Conservation (phyloP, 2,329 filamentous ascomycete species). For the Gnomoniopsis sp. region DNA sequence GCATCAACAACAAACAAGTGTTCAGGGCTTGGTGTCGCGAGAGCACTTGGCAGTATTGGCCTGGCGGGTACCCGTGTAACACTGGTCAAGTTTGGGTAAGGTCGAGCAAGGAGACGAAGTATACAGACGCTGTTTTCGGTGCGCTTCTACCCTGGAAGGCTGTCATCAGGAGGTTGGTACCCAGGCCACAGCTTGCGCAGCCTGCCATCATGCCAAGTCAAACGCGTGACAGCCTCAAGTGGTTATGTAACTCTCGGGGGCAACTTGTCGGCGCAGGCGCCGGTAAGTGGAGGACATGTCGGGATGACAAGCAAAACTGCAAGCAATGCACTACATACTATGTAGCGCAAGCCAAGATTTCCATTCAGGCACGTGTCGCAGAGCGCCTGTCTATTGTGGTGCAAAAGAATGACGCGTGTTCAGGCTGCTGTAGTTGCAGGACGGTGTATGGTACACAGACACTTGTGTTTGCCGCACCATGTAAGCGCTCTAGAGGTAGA, state of each 20-base stretch:
- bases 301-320: too few species aligned
- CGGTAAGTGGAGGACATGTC: neutral
- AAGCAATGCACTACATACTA: too few species aligned
- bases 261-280: neutral
- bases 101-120: neutral
- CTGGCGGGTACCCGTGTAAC: neutral
- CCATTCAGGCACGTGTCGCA: too few species aligned
- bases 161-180: neutral
- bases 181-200: neutral
- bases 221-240: slow-evolving; percentile 10
- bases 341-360: too few species aligned
- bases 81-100: neutral
- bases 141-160: neutral
- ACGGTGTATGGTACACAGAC: neutral
- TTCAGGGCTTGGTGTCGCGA: slow-evolving; percentile 8
- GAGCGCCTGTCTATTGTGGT: too few species aligned
- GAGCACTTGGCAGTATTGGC: slow-evolving; percentile 8
- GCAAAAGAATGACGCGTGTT: neutral
- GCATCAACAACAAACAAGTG: neutral
- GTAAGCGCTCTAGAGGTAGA: neutral
- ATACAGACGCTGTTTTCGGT: neutral
- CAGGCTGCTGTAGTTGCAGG: neutral
- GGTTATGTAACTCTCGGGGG: neutral
- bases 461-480: neutral
- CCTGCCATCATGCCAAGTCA: slow-evolving; percentile 11